These are phyloP conservation scores for Nannochloropsis granulata DNA, from an alignment of 108 stramenopile species.

Conservation along the genomic window DNA sequence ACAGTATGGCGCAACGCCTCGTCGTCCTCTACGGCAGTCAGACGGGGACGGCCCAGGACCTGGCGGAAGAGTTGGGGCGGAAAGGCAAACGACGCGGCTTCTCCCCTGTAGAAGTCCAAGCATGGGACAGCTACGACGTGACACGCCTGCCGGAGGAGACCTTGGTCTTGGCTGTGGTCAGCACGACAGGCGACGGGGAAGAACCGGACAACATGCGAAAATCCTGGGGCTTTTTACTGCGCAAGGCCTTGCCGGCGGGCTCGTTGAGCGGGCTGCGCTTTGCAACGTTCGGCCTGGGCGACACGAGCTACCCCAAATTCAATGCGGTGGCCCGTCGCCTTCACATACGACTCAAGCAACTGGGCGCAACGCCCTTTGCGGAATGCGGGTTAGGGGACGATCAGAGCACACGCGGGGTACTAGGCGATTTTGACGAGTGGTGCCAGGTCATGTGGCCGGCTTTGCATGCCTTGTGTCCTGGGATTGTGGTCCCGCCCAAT, in stretches of 20 bases:
- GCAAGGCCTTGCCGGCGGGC: constrained; percentile 25
- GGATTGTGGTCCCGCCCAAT: neutral
- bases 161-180: constrained; percentile 20
- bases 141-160: neutral
- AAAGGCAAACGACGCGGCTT: constrained; percentile 16
- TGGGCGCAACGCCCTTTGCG: constrained; percentile 19
- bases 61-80: constrained; percentile 18
- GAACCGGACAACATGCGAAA: constrained; percentile 29
- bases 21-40: constrained; percentile 5
- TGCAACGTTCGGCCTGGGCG: constrained; percentile 31
- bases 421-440: constrained; percentile 24
- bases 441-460: constrained; percentile 1
- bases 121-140: neutral
- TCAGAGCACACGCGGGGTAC: constrained; percentile 18
- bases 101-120: neutral
- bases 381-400: constrained; percentile 13
- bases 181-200: constrained; percentile 36
- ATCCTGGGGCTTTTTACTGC: constrained; percentile 31
- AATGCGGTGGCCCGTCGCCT: constrained; percentile 28
- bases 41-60: constrained; percentile 22
- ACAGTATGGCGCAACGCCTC: neutral
- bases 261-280: constrained; percentile 15
- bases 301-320: constrained; percentile 30
- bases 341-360: constrained; percentile 11
- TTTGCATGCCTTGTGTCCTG: neutral